Evolutionary conservation across 768 basidiomycete genomes (phyloP).

Genomic region (Rhodotorula toruloides): DNA sequence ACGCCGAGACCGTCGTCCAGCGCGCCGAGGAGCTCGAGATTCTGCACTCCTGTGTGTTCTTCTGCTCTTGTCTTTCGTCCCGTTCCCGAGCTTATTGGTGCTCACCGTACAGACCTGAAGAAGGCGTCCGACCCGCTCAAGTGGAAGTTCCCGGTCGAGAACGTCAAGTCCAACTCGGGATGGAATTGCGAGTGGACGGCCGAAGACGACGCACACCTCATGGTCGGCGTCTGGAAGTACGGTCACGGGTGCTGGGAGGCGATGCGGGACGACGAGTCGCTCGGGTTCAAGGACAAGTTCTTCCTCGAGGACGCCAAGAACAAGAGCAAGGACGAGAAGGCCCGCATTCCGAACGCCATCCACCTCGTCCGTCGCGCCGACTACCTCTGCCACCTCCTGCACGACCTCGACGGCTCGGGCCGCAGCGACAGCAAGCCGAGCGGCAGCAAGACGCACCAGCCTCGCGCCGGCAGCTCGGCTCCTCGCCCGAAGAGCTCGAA

Average conservation of each 20-base stretch:
- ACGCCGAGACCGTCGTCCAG: constrained; percentile 92
- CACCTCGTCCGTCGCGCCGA: constrained; percentile 96
- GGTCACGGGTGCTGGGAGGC: constrained; percentile 97
- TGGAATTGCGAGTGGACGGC: constrained; percentile 96
- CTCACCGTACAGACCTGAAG: constrained; percentile 34
- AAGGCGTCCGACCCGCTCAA: constrained; percentile 68
- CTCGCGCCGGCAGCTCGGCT: constrained; percentile 10
- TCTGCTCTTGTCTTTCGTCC: not conserved
- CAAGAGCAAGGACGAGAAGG: constrained; percentile 55
- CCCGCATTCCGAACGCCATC: constrained; percentile 86
- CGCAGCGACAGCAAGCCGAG: constrained; percentile 50
- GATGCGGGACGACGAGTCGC: constrained; percentile 79
- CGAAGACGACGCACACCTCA: constrained; percentile 85
- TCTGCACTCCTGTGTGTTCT: constrained; percentile 57
- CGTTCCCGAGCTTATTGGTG: not conserved
- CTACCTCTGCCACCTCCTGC: constrained; percentile 75
- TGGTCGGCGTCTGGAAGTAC: constrained; percentile 85
- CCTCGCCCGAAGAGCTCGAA: constrained; percentile 4
- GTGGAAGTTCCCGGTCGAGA: constrained; percentile 86
- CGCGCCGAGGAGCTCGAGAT: constrained; percentile 83
- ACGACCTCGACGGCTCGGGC: constrained; percentile 62
- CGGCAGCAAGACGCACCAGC: constrained; percentile 14
- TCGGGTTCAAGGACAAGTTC: constrained; percentile 84
- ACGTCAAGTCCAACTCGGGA: constrained; percentile 85
- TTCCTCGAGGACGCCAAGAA: constrained; percentile 96